A percentile compares a stretch with the other conserved stretches of the same genome.
These are phyloP conservation scores for Metschnikowia baotianmanensis DNA, from an alignment of 805 yeast genomes.

Conservation along the genomic window DNA sequence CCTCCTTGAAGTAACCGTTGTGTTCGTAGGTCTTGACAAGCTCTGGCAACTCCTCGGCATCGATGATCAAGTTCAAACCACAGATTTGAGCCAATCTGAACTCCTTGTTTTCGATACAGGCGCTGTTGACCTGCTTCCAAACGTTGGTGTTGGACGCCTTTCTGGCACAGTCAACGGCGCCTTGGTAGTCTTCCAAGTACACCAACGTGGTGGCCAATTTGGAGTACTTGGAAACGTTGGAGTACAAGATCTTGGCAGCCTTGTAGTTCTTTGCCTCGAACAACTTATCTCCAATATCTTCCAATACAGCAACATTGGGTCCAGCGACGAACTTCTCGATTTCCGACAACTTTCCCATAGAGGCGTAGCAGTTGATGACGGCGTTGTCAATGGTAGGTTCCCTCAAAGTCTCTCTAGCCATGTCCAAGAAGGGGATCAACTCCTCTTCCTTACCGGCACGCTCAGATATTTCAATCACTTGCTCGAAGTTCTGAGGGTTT, in stretches of 20 bases:
- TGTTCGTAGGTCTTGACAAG: conserved; percentile 83
- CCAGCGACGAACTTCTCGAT: conserved; percentile 82
- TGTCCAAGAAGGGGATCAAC: conserved; percentile 75
- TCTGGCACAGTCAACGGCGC: conserved; percentile 98
- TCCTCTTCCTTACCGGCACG: conserved; percentile 97
- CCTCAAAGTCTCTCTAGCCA: conserved; percentile 89
- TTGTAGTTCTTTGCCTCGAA: conserved; percentile 78
- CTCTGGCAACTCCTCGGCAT: conserved; percentile 94
- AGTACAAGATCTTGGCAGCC: conserved; percentile 87
- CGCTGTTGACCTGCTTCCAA: conserved; percentile 97
- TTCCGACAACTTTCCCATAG: conserved; percentile 68
- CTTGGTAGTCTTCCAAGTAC: conserved; percentile 85
- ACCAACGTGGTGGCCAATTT: conserved; percentile 96
- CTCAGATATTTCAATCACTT: conserved; percentile 90
- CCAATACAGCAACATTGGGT: conserved; percentile 90
- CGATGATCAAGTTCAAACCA: conserved; percentile 94
- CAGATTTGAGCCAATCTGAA: conserved; percentile 97
- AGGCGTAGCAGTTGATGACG: conserved; percentile 81
- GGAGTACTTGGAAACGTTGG: conserved; percentile 88
- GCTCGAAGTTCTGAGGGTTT: conserved; percentile 85
- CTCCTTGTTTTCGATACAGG: conserved; percentile 92
- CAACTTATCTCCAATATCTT: conserved; percentile 87
- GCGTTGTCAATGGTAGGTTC: conserved; percentile 95
- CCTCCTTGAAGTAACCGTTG: conserved; percentile 88
- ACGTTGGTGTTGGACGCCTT: conserved; percentile 91